phyloP scores from a whole-genome alignment of 768 basidiomycete genomes.

The Leccinum variicolor region DNA sequence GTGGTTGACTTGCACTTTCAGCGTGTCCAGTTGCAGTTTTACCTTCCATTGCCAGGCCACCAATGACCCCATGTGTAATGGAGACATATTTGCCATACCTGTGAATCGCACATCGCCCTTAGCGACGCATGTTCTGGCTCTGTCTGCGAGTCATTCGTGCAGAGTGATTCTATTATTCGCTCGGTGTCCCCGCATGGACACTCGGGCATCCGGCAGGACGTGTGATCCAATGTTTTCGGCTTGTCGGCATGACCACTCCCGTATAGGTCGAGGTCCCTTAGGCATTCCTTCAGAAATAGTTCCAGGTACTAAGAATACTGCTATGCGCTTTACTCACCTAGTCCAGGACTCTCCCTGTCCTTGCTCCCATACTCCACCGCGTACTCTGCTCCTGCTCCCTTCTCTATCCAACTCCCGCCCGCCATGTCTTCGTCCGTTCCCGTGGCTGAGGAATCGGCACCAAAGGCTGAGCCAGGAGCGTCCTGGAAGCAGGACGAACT shows the following conservation, averaged over 20 bases:
- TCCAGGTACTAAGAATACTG: not conserved
- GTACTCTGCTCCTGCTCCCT: not conserved
- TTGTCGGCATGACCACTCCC: constrained; percentile 1
- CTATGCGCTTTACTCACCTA: not conserved
- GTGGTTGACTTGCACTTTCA: not conserved
- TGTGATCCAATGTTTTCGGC: constrained; percentile 2
- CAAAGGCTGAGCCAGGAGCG: constrained; percentile 24
- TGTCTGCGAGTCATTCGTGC: not conserved
- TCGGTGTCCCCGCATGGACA: not conserved
- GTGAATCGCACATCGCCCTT: not conserved
- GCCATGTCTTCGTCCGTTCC: constrained; percentile 9
- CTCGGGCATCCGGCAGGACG: not conserved
- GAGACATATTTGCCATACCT: not conserved
- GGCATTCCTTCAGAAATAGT: constrained; percentile 10
- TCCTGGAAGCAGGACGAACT: constrained; percentile 39
- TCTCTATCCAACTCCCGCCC: not conserved
- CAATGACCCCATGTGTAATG: not conserved
- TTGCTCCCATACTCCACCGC: not conserved
- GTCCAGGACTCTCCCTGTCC: not conserved
- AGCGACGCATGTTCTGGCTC: not conserved
- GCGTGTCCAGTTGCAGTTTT: not conserved
- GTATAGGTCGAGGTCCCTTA: not conserved
- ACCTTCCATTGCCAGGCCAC: not conserved
- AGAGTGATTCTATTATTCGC: not conserved
- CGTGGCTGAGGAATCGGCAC: not conserved